These are phyloP conservation scores for Acanthamoeba triangularis DNA, from an alignment of 208 protist species.

Conservation along the genomic window DNA sequence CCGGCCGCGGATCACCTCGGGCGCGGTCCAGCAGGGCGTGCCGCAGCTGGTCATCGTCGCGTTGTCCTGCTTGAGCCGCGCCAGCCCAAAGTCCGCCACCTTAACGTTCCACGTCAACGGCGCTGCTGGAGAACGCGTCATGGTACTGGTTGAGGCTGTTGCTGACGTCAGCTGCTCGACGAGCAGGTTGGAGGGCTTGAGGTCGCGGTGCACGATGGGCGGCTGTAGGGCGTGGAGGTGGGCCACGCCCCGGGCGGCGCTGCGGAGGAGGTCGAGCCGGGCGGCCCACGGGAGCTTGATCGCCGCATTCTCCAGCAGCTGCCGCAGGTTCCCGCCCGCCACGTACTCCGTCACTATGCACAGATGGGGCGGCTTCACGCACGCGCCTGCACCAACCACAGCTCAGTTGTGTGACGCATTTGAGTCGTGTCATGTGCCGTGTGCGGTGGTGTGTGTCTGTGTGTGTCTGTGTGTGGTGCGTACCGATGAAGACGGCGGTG, in stretches of 20 bases:
- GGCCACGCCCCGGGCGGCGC: slow-evolving; percentile 45
- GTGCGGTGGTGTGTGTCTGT: no score
- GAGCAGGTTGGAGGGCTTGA: slow-evolving; percentile 29
- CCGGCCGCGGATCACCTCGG: slow-evolving; percentile 80
- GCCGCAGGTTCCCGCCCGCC: background rate
- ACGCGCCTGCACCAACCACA: background rate
- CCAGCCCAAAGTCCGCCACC: slow-evolving; percentile 86
- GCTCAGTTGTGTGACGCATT: no score
- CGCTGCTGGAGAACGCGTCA: background rate
- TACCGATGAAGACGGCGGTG: background rate
- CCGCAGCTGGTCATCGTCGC: slow-evolving; percentile 84
- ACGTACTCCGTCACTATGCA: slow-evolving; percentile 68
- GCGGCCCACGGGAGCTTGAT: background rate
- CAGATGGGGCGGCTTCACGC: slow-evolving; percentile 41
- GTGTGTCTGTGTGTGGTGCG: background rate
- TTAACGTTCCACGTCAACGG: slow-evolving; percentile 86
- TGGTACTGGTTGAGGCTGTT: background rate
- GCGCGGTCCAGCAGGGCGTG: slow-evolving; percentile 85
- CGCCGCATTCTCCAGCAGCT: slow-evolving; percentile 67
- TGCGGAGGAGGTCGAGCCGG: background rate
- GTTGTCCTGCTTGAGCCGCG: slow-evolving; percentile 31
- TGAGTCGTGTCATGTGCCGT: no score
- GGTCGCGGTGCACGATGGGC: background rate
- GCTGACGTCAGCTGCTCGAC: slow-evolving; percentile 68
- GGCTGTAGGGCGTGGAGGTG: slow-evolving; percentile 7